A percentile compares a stretch with the other conserved stretches of the same genome.
phyloP scores from a whole-genome alignment of 306 rosid genomes.

The Pyrus pyrifolia region DNA sequence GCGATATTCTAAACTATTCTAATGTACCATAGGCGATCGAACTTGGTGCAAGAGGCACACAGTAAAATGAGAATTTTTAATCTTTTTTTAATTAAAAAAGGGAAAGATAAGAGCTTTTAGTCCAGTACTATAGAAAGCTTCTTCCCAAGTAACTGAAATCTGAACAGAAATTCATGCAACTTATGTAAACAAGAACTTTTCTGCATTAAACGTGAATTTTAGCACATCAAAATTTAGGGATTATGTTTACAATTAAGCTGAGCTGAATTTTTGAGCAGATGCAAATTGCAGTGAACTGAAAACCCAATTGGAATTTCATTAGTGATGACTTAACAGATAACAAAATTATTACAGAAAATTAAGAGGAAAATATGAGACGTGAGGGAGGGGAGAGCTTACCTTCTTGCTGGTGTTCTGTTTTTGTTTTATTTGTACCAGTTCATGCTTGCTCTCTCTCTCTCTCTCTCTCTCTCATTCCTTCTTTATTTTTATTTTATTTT shows the following conservation, averaged over 20 bases:
- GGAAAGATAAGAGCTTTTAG: background rate
- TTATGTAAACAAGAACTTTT: background rate
- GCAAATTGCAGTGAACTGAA: background rate
- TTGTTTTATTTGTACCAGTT: background rate
- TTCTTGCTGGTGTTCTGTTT: background rate
- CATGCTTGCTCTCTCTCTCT: background rate
- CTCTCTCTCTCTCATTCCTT: too few relatives aligned
- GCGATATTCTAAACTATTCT: background rate
- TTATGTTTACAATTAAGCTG: conserved; percentile 1
- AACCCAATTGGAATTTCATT: background rate
- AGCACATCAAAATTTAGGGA: background rate
- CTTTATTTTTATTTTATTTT: background rate
- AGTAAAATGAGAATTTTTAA: background rate
- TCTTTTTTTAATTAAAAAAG: background rate
- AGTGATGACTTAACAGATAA: background rate
- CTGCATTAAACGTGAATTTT: background rate
- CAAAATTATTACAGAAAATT: background rate
- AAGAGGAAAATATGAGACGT: background rate
- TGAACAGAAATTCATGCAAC: background rate
- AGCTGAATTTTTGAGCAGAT: background rate
- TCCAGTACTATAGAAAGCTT: background rate
- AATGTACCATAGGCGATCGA: too few relatives aligned
- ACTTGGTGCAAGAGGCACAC: too few relatives aligned
- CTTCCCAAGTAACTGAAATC: background rate
- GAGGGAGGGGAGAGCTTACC: background rate